Evolutionary conservation across 768 basidiomycete species (phyloP), one percentile per base, ranked within the genome.

Genomic region (Pleurotus pulmonarius): DNA sequence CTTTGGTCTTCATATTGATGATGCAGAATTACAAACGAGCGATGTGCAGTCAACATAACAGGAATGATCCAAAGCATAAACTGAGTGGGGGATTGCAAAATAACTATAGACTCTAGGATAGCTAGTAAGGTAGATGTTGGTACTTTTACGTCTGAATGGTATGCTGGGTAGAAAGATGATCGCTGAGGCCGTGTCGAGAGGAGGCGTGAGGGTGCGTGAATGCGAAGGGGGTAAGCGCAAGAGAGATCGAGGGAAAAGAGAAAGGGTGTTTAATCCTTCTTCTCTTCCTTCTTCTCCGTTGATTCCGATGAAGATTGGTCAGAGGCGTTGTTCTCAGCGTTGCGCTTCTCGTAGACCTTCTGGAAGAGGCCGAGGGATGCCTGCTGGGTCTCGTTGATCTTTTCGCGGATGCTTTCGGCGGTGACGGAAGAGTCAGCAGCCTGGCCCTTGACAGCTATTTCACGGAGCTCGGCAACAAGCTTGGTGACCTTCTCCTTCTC

Each of bases 291-390:
- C 66, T 74, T 73, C 65, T 75, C 71, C 58, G 68, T 60, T 48
- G 69, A 59, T 61, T 81, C 75, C 11, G 75, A 66, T 37, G 70
- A 65, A 48, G 69, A 37, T 11, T 53, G 74, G 58, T 75, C 79
- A 56, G 81, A 75, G 16, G 81, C 67, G 39, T 69, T 75, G 60
- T 80, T 81, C 73, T 92, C 90, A 25, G 89, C 87, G 62, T 83
- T 84, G 57, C 88, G 85, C 83, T 96, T 96, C 82, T 94, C 92
- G 69, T 95, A 94, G 12, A 92, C 87, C 87, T 94, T 96, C 74
- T 96, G 90, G 95, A 98, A 98, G 58, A 98, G 87, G 58, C 92
- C 91, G 38, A 98, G 85, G 15, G 93, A 95, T 13, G 95, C 96
- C 65, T 90, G 87, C 68, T 98, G 96, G 4, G 94, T 93, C 76